Evolutionary conservation across 1,284 basidiomycete species (phyloP), one percentile per base, ranked within the genome.

Genomic region (Mycosarcoma maydis): DNA sequence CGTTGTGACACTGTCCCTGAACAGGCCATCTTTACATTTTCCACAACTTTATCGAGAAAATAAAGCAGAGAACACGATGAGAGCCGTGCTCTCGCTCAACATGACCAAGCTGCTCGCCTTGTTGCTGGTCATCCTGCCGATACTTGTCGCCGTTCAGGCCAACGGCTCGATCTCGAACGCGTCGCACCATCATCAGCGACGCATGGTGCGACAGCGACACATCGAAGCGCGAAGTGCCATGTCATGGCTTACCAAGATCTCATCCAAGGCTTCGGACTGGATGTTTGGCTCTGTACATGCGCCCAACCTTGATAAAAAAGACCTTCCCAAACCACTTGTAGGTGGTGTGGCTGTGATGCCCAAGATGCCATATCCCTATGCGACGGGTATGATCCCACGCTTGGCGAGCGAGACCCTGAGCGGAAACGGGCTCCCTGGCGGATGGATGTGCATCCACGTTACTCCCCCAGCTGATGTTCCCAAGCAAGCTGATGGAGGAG

Each of bases 321-420:
- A 45, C 3, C 27, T 52, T 9, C 60, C 66, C 32, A 43, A 70
- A 7, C 32, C 66, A 0, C 23, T 11, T 1, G 40, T 41, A 1
- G 60, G 66, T 1, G 56, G 56, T 2, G 48, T 52, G 0, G 9
- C 43, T 6, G 50, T 64, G 37, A 22, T 64, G 38, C 42, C 27
- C 22, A 57, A 58, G 44, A 64, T 56, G 51, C 55, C 49, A 5
- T 70, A 70, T 29, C 66, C 66, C 2, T 70, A 64, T 22, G 52
- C 43, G 0, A 64, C 60, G 4, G 66, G 66, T 13, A 70, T 64
- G 59, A 16, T 70, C 3, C 66, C 66, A 6, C 39, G 59, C 13
- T 34, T 52, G 17, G 55, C 48, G 0, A 62, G 55, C 24, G 66
- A 69, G 26, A 59, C 50, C 4, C 29, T 69, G 16, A 37, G 20